These are phyloP conservation scores for Blastomyces parvus DNA, from an alignment of 2,329 filamentous ascomycete genomes.

Conservation along the genomic window DNA sequence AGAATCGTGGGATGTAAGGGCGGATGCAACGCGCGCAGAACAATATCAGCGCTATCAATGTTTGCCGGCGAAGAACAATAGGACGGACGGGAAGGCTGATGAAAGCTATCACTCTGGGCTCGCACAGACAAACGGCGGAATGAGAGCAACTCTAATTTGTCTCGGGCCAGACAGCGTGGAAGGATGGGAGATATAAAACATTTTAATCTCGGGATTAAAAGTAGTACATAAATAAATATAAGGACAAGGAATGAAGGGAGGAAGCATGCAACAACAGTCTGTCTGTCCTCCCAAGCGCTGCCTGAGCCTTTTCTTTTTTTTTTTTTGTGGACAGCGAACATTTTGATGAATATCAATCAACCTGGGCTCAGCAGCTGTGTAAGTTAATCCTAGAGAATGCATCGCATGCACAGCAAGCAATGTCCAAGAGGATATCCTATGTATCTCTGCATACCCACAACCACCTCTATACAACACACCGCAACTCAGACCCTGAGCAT, in stretches of 20 bases:
- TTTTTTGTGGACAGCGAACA: no score
- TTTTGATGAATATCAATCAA: no score
- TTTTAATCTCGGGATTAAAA: not conserved
- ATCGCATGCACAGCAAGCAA: not conserved
- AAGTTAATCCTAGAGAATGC: not conserved
- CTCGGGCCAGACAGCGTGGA: not conserved
- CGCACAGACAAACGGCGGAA: not conserved
- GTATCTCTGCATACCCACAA: not conserved
- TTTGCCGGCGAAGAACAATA: not conserved
- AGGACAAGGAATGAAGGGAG: not conserved
- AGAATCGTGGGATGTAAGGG: not conserved
- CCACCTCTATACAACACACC: not conserved
- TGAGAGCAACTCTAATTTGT: not conserved
- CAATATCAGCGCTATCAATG: slow-evolving; percentile 1
- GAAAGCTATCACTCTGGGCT: not conserved
- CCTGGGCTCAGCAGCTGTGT: not conserved
- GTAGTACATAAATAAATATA: not conserved
- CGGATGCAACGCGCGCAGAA: not conserved
- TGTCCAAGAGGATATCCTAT: no score
- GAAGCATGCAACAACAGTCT: no score
- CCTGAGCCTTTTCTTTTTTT: no score
- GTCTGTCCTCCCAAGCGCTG: no score
- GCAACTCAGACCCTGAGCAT: not conserved
- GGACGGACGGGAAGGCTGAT: not conserved
- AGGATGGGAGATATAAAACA: not conserved